A percentile compares a stretch with the other conserved stretches of the same genome.
phyloP scores from a whole-genome alignment of 2,329 filamentous ascomycete species.

The Talaromyces funiculosus region DNA sequence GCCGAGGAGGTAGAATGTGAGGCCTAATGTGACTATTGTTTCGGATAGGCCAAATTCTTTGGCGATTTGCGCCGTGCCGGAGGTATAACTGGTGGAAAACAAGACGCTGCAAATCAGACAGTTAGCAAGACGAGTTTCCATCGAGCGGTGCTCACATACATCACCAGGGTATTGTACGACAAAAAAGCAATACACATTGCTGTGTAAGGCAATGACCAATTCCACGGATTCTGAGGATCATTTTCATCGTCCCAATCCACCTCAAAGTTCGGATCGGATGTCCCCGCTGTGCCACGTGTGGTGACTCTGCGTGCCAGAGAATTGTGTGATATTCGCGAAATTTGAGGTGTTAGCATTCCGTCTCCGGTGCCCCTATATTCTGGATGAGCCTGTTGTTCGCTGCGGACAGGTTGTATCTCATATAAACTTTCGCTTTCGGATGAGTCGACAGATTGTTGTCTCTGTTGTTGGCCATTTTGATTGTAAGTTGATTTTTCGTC shows the following conservation, averaged over 20 bases:
- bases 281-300: slow-evolving; percentile 42
- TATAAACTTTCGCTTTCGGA: slow-evolving; percentile 9
- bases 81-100: slow-evolving; percentile 74
- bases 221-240: slow-evolving; percentile 43
- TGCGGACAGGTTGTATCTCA: slow-evolving; percentile 12
- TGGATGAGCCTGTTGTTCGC: slow-evolving; percentile 9
- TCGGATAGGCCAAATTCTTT: slow-evolving; percentile 50
- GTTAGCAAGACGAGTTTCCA: slow-evolving; percentile 14
- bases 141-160: slow-evolving; percentile 33
- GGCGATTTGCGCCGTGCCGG: slow-evolving; percentile 63
- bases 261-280: slow-evolving; percentile 59
- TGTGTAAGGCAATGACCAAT: slow-evolving; percentile 61
- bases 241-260: slow-evolving; percentile 62
- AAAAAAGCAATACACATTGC: slow-evolving; percentile 50
- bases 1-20: slow-evolving; percentile 15
- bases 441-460: slow-evolving; percentile 5
- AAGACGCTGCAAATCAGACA: slow-evolving; percentile 46
- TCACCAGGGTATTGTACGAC: slow-evolving; percentile 52
- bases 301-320: slow-evolving; percentile 36
- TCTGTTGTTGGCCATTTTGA: background rate
- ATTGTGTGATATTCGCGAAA: slow-evolving; percentile 24
- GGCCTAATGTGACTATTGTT: slow-evolving; percentile 13
- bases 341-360: slow-evolving; percentile 23
- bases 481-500: background rate
- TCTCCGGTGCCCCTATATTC: slow-evolving; percentile 10